These are phyloP conservation scores for Cadophora sp. DNA, from an alignment of 2,329 filamentous ascomycete species.

Conservation along the genomic window DNA sequence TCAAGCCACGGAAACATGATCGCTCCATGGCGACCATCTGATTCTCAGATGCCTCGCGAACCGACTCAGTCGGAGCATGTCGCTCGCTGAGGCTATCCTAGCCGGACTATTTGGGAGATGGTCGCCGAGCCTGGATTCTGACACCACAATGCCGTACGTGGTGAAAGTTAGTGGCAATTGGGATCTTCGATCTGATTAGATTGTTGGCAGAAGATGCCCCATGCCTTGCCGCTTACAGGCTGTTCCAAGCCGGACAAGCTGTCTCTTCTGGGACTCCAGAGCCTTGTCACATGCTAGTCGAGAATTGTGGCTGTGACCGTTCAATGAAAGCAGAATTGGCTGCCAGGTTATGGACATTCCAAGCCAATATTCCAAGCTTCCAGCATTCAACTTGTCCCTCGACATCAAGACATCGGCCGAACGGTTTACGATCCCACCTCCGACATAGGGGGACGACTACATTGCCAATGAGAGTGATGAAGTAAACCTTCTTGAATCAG, in stretches of 20 bases:
- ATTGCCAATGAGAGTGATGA: not conserved
- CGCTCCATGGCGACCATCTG: not conserved
- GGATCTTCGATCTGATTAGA: constrained; percentile 5
- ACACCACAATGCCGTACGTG: not conserved
- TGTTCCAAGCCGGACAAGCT: not conserved
- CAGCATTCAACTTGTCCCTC: not conserved
- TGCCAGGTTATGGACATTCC: not conserved
- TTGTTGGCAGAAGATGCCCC: not conserved
- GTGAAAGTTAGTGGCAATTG: not conserved
- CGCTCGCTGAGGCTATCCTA: not conserved
- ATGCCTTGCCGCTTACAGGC: not conserved
- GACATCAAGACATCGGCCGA: not conserved
- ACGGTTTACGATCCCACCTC: not conserved
- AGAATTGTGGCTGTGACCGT: not conserved
- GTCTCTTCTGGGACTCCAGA: not conserved
- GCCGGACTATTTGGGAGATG: not conserved
- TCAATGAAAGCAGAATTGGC: not conserved
- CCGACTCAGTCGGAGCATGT: not conserved
- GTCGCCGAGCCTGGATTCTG: not conserved
- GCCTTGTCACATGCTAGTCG: not conserved
- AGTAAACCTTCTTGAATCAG: not conserved
- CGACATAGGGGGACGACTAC: not conserved
- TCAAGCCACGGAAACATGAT: not conserved
- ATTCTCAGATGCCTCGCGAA: not conserved
- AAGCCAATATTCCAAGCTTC: constrained; percentile 9